A percentile compares a stretch with the other conserved stretches of the same genome.
Evolutionary conservation across 306 rosid genomes (phyloP).

Genomic region (Vigna trinervia): DNA sequence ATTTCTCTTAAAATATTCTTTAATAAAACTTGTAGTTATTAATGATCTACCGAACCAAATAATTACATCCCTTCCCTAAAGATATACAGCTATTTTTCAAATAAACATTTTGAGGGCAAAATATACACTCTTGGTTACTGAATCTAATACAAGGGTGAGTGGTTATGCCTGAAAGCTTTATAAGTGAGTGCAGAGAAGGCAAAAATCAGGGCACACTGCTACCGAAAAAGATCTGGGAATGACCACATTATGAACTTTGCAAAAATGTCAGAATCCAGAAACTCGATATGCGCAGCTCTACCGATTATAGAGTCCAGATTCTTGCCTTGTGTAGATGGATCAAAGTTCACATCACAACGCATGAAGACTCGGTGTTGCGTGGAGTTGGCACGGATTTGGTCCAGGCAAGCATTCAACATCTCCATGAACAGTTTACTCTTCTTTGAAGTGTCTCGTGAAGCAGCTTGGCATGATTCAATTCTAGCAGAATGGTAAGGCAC

Average conservation of each 20-base stretch:
- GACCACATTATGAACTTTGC: conserved; percentile 93
- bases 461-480: conserved; percentile 88
- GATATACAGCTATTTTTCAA: background rate
- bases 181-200: conserved; percentile 31
- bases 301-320: conserved; percentile 84
- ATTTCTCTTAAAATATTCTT: no score
- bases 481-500: conserved; percentile 97
- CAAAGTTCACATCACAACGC: conserved; percentile 92
- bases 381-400: conserved; percentile 75
- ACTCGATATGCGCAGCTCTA: conserved; percentile 93
- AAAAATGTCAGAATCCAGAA: conserved; percentile 81
- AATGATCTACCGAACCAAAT: conserved; percentile 38
- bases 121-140: conserved; percentile 14
- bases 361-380: conserved; percentile 70
- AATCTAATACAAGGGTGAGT: conserved; percentile 4
- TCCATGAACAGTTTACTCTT: conserved; percentile 74
- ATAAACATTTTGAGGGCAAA: conserved; percentile 4
- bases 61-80: conserved; percentile 49
- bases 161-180: background rate
- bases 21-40: no score
- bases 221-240: conserved; percentile 78
- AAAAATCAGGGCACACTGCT: conserved; percentile 25
- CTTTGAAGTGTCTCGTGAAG: conserved; percentile 75
- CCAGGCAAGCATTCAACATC: conserved; percentile 85
- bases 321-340: conserved; percentile 81